phyloP scores from a whole-genome alignment of 805 yeast genomes.

The Saccharomycopsis sp. region DNA sequence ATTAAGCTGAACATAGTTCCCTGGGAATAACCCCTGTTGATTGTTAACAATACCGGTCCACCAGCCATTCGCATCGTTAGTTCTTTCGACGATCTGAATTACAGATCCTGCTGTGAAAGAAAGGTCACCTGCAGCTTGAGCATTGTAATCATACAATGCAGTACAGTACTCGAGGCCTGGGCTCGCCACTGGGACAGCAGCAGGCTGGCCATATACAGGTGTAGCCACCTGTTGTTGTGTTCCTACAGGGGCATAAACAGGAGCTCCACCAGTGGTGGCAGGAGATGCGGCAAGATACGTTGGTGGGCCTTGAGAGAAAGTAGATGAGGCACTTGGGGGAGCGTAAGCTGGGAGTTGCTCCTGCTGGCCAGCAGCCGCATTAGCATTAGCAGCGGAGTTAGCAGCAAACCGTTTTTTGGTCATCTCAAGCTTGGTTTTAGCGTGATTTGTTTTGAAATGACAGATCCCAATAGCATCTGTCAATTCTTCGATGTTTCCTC shows the following conservation, averaged over 20 bases:
- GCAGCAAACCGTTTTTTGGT: slow-evolving; percentile 74
- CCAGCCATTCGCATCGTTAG: slow-evolving; percentile 89
- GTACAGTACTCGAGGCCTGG: slow-evolving; percentile 60
- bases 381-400: slow-evolving; percentile 23
- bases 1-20: slow-evolving; percentile 83
- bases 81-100: slow-evolving; percentile 75
- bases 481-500: slow-evolving; percentile 87
- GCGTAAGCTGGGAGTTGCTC: slow-evolving; percentile 21
- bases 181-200: slow-evolving; percentile 27
- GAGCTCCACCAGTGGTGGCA: background rate
- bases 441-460: slow-evolving; percentile 85
- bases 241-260: background rate
- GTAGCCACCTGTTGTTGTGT: slow-evolving; percentile 16
- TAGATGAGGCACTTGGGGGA: slow-evolving; percentile 26
- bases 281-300: slow-evolving; percentile 23
- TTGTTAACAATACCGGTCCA: slow-evolving; percentile 93
- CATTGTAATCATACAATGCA: slow-evolving; percentile 84
- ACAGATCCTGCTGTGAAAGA: slow-evolving; percentile 82
- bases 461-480: slow-evolving; percentile 87
- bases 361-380: background rate
- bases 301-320: slow-evolving; percentile 26
- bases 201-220: slow-evolving; percentile 24
- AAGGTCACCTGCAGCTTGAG: slow-evolving; percentile 91
- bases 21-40: slow-evolving; percentile 88
- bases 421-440: slow-evolving; percentile 75